phyloP scores from a whole-genome alignment of 2,329 filamentous ascomycete species.

The Fonsecaea monophora region DNA sequence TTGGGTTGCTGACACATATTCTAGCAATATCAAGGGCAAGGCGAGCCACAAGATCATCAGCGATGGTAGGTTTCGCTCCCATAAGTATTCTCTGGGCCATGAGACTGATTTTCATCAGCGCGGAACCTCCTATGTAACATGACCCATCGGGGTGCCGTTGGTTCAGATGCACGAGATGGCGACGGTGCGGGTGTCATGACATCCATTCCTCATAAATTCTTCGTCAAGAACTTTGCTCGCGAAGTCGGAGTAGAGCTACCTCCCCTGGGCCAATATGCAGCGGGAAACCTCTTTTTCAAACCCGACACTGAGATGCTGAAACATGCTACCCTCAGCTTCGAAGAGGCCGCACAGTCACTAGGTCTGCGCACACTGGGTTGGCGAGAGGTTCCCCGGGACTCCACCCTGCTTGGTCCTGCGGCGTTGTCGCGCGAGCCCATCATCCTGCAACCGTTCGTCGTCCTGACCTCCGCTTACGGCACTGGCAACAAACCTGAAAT shows the following conservation, averaged over 20 bases:
- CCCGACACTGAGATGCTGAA: conserved; percentile 88
- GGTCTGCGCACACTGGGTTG: conserved; percentile 92
- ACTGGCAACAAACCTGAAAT: conserved; percentile 76
- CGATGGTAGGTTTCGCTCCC: conserved; percentile 73
- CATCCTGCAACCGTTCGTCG: conserved; percentile 94
- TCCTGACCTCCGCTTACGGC: conserved; percentile 84
- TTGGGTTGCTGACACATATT: conserved; percentile 15
- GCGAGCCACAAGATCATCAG: conserved; percentile 98
- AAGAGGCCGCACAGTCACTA: conserved; percentile 87
- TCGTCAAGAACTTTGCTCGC: conserved; percentile 95
- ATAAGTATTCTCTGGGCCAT: conserved; percentile 1
- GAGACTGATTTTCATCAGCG: conserved; percentile 59
- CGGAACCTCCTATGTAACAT: conserved; percentile 98
- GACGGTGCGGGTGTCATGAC: conserved; percentile 99
- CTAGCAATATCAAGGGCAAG: conserved; percentile 94
- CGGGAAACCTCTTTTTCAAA: conserved; percentile 98
- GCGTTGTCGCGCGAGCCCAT: conserved; percentile 92
- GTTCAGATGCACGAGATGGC: conserved; percentile 95
- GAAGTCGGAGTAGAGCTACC: conserved; percentile 89
- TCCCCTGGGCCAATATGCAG: conserved; percentile 89
- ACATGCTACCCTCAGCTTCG: conserved; percentile 89
- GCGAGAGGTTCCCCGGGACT: conserved; percentile 94
- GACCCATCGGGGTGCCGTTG: conserved; percentile 98
- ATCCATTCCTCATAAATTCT: conserved; percentile 97
- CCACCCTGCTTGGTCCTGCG: conserved; percentile 87